These are phyloP conservation scores for Cicer chorassanicum DNA, from an alignment of 306 rosid species.

Conservation along the genomic window DNA sequence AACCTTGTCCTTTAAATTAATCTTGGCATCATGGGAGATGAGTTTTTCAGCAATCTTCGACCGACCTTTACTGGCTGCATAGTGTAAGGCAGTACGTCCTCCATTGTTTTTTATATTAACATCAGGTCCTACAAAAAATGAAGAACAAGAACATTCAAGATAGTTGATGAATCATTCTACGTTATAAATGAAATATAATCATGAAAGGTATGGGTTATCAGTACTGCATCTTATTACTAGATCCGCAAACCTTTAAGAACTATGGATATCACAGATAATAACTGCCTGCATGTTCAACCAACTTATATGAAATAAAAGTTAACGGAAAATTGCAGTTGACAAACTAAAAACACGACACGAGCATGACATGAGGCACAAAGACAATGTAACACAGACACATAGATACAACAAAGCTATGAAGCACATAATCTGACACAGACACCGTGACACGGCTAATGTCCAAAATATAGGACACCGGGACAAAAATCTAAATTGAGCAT, in stretches of 20 bases:
- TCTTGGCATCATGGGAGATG: slow-evolving; percentile 73
- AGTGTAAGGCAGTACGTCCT: slow-evolving; percentile 92
- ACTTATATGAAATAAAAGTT: background rate
- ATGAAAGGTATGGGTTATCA: background rate
- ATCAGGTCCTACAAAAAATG: slow-evolving; percentile 72
- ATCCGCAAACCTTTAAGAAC: slow-evolving; percentile 8
- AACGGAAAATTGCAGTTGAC: slow-evolving; percentile 1
- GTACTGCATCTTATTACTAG: slow-evolving; percentile 16
- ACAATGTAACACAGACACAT: background rate
- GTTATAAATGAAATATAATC: slow-evolving; percentile 18
- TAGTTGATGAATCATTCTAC: slow-evolving; percentile 8
- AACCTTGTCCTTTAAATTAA: slow-evolving; percentile 82
- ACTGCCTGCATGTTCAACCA: slow-evolving; percentile 2
- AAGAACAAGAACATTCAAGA: slow-evolving; percentile 34
- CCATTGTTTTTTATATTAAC: slow-evolving; percentile 72
- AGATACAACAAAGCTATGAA: background rate
- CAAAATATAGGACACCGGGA: too few species aligned
- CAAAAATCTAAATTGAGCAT: too few species aligned
- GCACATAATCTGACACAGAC: too few species aligned
- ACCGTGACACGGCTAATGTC: too few species aligned
- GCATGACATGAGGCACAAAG: background rate
- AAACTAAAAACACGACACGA: background rate
- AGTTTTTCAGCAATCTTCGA: slow-evolving; percentile 73
- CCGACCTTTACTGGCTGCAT: slow-evolving; percentile 94
- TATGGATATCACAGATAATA: background rate